Evolutionary conservation across 2,329 filamentous ascomycete species (phyloP).

Genomic region (Pseudogymnoascus sp.): DNA sequence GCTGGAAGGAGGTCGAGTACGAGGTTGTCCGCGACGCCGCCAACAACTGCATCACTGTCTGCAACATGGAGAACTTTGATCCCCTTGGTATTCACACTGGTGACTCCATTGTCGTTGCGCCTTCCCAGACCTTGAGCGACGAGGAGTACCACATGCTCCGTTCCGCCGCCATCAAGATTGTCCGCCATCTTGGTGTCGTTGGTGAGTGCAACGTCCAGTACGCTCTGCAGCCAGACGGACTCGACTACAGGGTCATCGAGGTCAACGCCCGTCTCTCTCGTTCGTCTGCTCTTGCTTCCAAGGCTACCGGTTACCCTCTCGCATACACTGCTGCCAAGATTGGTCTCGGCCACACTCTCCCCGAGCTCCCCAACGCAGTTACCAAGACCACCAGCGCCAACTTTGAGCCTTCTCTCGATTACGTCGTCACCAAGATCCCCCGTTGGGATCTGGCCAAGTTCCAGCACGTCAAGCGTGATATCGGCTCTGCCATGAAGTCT

Average conservation of each 20-base stretch:
- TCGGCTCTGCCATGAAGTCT: conserved; percentile 97
- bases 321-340: conserved; percentile 99
- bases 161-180: conserved; percentile 94
- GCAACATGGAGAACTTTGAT: conserved; percentile 98
- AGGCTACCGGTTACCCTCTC: conserved; percentile 94
- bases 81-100: conserved; percentile 96
- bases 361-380: conserved; percentile 93
- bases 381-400: conserved; percentile 98
- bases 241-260: conserved; percentile 98
- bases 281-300: conserved; percentile 93
- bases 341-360: conserved; percentile 87
- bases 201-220: conserved; percentile 99
- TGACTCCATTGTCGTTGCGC: conserved; percentile 96
- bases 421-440: conserved; percentile 97
- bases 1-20: conserved; percentile 99
- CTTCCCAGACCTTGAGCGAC: conserved; percentile 92
- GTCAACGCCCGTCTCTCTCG: conserved; percentile 97
- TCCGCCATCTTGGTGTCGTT: conserved; percentile 91
- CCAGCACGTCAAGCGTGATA: conserved; percentile 95
- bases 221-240: conserved; percentile 87
- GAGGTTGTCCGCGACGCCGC: conserved; percentile 94
- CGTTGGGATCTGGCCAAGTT: conserved; percentile 98
- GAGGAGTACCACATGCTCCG: conserved; percentile 99
- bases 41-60: conserved; percentile 98
- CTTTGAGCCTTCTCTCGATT: conserved; percentile 95